Base-by-base conservation (phyloP, 805 yeast genomes). In the Nakazawaea wickerhamii region DNA sequence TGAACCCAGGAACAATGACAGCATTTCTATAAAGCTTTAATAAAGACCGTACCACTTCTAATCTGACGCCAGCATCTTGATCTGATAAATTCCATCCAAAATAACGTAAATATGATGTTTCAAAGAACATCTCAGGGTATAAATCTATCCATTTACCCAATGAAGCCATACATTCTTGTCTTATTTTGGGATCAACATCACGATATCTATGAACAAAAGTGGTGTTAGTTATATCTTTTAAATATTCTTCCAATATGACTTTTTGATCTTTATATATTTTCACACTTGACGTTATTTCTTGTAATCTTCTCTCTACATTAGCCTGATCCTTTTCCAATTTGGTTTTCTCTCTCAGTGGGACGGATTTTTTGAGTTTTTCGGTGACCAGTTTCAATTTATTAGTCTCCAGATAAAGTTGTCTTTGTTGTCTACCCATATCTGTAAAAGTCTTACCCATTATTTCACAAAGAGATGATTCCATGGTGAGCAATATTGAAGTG, bases 21-120 rank as follows among this genome's bases (percentile, higher is more conserved):
- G 64, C 61, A 21, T 62, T 65, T 39, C 58, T 60, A 40, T 44
- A 44, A 18, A 79, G 60, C 51, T 65, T 77, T 10, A 66, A 57
- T 34, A 89, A 61, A 4, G 73, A 69, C 50, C 69, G 75, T 20
- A 84, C 55, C 2, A 79, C 89, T 50, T 84, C 88, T 7, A 68
- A 56, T 50, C 95, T 71, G 1, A 86, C 95, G 3, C 56, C 48
- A 9, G 73, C 59, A 13, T 75, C 71, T 2, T 77, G 66, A 55
- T 89, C 96, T n/a, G 90, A 79, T 32, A 90, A 63, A 26, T 86
- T 66, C 95, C 95, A 84, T 4, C 95, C 95, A 54, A 84, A 71
- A 58, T 84, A 86, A 48, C 89, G 73, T 48, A 88, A 67, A 53
- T 79, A 86, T 1, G 80, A 66, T 10, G 82, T 79, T 47, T 78